A percentile compares a stretch with the other conserved stretches of the same genome.
These are phyloP conservation scores for Sindora glabra DNA, from an alignment of 306 rosid species.

Conservation along the genomic window DNA sequence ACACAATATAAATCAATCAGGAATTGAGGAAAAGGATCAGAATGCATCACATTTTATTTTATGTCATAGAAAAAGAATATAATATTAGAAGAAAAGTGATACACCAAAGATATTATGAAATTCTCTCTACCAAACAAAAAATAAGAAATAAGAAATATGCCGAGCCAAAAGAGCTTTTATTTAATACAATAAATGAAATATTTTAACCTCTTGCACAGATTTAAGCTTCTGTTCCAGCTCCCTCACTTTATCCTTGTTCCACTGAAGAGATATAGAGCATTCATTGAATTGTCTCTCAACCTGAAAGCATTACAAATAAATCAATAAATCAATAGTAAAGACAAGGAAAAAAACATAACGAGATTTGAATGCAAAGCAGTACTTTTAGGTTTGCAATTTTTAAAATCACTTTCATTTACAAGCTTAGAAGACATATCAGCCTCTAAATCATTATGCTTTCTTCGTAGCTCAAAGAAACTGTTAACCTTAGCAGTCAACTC, in stretches of 20 bases:
- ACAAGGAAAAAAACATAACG: neutral
- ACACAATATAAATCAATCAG: constrained; percentile 6
- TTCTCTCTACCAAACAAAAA: too few relatives aligned
- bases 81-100: too few relatives aligned
- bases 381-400: neutral
- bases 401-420: constrained; percentile 47
- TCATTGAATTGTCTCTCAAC: constrained; percentile 62
- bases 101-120: too few relatives aligned
- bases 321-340: too few relatives aligned
- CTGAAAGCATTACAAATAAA: constrained; percentile 29
- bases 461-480: constrained; percentile 53
- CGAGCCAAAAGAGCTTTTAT: too few relatives aligned
- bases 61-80: too few relatives aligned
- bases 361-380: neutral
- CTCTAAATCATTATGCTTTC: constrained; percentile 55
- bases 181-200: neutral
- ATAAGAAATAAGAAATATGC: too few relatives aligned
- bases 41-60: neutral
- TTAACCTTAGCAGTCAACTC: constrained; percentile 71
- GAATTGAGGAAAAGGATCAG: neutral
- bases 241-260: constrained; percentile 80
- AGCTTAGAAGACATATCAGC: constrained; percentile 66
- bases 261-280: constrained; percentile 62
- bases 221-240: constrained; percentile 62
- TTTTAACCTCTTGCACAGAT: constrained; percentile 70